phyloP scores from a whole-genome alignment of 768 basidiomycete genomes.

The Tricholoma saponaceum region DNA sequence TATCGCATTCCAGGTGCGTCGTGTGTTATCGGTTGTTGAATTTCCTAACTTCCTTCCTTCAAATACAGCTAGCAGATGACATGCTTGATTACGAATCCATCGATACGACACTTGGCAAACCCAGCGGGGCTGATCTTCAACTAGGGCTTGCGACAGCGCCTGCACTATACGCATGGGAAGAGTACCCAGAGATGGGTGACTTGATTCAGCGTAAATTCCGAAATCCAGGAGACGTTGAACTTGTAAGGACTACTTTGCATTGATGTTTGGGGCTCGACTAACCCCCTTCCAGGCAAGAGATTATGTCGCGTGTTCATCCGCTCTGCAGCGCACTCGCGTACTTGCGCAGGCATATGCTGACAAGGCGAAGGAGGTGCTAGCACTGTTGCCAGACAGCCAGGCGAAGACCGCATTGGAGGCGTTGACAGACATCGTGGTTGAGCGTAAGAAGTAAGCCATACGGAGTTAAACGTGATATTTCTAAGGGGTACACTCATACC shows the following conservation, averaged over 20 bases:
- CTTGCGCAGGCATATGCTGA: slow-evolving; percentile 76
- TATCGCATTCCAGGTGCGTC: slow-evolving; percentile 90
- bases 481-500: no score
- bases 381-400: slow-evolving; percentile 74
- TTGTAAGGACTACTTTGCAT: slow-evolving; percentile 38
- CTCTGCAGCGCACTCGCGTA: slow-evolving; percentile 73
- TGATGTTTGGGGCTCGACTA: neutral
- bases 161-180: slow-evolving; percentile 91
- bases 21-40: slow-evolving; percentile 18
- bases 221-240: slow-evolving; percentile 79
- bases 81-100: slow-evolving; percentile 88
- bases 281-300: slow-evolving; percentile 56
- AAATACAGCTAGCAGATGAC: slow-evolving; percentile 84
- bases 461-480: no score
- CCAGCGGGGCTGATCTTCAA: slow-evolving; percentile 81
- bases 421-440: slow-evolving; percentile 71
- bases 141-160: slow-evolving; percentile 90
- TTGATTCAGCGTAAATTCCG: slow-evolving; percentile 83
- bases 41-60: neutral
- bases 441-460: slow-evolving; percentile 24
- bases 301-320: slow-evolving; percentile 71
- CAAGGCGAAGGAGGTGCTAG: slow-evolving; percentile 71
- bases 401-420: slow-evolving; percentile 74
- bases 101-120: slow-evolving; percentile 78
- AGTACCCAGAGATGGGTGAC: slow-evolving; percentile 83